Base-by-base conservation (phyloP, 495 filamentous ascomycete genomes). In the Hyaloscypha variabilis region DNA sequence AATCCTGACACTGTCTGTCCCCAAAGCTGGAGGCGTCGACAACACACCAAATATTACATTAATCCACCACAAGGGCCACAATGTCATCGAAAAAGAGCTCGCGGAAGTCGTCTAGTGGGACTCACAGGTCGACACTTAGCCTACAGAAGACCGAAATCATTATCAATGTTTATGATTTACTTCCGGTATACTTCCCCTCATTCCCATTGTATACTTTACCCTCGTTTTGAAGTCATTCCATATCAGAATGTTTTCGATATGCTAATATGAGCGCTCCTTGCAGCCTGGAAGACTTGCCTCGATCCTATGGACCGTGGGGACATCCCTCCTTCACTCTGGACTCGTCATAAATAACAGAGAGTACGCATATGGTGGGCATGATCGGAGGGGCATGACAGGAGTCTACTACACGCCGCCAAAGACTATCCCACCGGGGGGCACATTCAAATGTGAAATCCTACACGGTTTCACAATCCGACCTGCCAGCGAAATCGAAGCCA, bases 361-460 rank as follows among this genome's bases (percentile, higher is more conserved):
- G 78, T 94, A 93, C 72, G 91, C 91, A 4, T 94, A 88, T 69
- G 91, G 91, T n/a, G 91, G 91, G 0, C 91, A 94, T 72, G 85
- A 90, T 70, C 77, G 79, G 53, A 83, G 71, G n/a, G 81, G 81
- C 5, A 71, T 86, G 39, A 91, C 88, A 6, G 91, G 91, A 30
- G 91, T 94, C 8, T 94, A 93, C 76, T 91, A 85, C 85, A 93
- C 90, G 8, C 83, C 79, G 64, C 90, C 91, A 0, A 77, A 78
- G 57, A 81, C 80, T 2, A 86, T 88, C 30, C 90, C 90, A 1
- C 89, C 90, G 0, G 91, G 90, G 6, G 90, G 86, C 17, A 91
- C 87, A 2, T 94, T 91, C 76, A 78, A 84, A 51, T 81, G 77
- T 71, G 84, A 88, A 68, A 83, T 93, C 39, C 78, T 92, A 8